phyloP scores from a whole-genome alignment of 2,329 filamentous ascomycete species.

The Aspergillus fructus region DNA sequence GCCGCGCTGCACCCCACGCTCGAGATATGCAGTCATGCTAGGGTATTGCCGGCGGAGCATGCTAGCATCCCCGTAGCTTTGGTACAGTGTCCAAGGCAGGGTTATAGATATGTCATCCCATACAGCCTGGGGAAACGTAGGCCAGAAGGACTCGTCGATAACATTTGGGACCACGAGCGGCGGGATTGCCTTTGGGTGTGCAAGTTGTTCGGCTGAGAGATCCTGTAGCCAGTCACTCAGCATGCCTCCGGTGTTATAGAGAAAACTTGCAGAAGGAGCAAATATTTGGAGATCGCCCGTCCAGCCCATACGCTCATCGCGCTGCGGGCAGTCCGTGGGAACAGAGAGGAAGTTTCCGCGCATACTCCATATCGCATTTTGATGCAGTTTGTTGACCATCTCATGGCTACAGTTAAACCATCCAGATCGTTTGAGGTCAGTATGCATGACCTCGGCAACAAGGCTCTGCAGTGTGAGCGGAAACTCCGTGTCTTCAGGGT shows the following conservation, averaged over 20 bases:
- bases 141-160: constrained; percentile 14
- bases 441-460: constrained; percentile 49
- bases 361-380: constrained; percentile 59
- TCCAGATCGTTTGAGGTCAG: constrained; percentile 53
- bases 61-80: constrained; percentile 31
- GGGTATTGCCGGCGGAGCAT: constrained; percentile 37
- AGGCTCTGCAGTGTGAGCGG: constrained; percentile 22
- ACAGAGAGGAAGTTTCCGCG: constrained; percentile 59
- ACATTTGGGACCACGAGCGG: constrained; percentile 34
- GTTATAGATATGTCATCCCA: constrained; percentile 43
- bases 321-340: constrained; percentile 59
- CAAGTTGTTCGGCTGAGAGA: constrained; percentile 38
- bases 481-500: constrained; percentile 3
- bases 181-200: constrained; percentile 24
- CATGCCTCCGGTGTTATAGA: constrained; percentile 55
- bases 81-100: constrained; percentile 37
- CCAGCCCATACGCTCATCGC: constrained; percentile 57
- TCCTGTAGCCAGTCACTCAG: constrained; percentile 53
- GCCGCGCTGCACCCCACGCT: constrained; percentile 33
- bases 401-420: constrained; percentile 54
- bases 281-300: constrained; percentile 55
- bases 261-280: constrained; percentile 51
- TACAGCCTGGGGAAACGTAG: constrained; percentile 28
- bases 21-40: constrained; percentile 39
- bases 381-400: constrained; percentile 54